Base-by-base conservation (phyloP, 1,284 basidiomycete genomes). In the Papiliotrema flavescens region DNA sequence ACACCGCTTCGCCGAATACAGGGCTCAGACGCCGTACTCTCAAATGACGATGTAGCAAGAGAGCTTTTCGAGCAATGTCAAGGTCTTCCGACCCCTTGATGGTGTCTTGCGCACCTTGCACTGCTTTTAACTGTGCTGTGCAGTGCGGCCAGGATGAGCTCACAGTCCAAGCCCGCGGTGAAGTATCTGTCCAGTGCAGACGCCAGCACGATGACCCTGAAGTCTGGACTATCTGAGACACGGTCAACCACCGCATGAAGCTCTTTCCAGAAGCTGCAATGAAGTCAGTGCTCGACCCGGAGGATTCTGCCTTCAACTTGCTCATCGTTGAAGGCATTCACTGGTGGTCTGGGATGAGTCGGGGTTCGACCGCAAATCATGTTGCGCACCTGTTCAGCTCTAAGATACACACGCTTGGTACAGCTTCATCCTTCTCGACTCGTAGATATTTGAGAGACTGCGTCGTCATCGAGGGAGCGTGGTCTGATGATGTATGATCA, bases 131-230 rank as follows among this genome's bases (percentile, higher is more conserved):
- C 24, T 20, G 20, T 20, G 40, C n/a, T 20, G 14, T 22, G 17
- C 42, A 48, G 37, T 15, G 34, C 9, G 37, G 51, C 23, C 2
- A 36, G 41, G 19, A 52, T 45, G 49, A n/a, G 77, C 87, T 62
- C 61, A 90, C 87, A 71, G 69, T 93, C 90, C 2, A 94, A 75
- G 0, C 90, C 90, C 1, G 88, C 89, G 2, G 86, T 88, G 71
- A 90, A 93, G 14, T 84, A 71, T 69, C 86, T 89, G 0, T 85
- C 83, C 0, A 86, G 65, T 0, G 78, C 78, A 1, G 89, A 90
- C 0, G 85, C 83, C 1, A 93, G 75, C 0, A 93, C 87, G 15
- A 89, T 80, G 1, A 79, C 86, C 28, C 87, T 82, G 2, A 89
- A 81, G 32, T 84, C 80, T 0, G 81, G 78, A 40, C 85, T 82